Conservation (phyloP, 2,329 filamentous ascomycete species). For the Phyllosticta citriasiana region DNA sequence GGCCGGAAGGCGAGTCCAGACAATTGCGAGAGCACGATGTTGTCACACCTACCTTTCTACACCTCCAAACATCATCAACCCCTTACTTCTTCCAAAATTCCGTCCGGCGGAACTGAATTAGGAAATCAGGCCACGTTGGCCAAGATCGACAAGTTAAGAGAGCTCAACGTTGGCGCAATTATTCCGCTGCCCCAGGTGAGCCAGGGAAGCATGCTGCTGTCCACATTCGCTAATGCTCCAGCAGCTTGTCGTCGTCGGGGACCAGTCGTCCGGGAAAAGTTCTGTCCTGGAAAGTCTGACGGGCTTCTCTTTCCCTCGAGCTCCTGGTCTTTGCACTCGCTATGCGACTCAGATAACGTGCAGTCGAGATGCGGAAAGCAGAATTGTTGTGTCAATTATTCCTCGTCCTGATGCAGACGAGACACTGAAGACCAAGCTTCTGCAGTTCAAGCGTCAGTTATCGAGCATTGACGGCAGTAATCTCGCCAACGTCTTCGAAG, state of each 20-base stretch:
- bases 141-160: slow-evolving; percentile 28
- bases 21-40: no score
- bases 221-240: no score
- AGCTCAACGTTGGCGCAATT: slow-evolving; percentile 23
- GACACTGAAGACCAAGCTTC: no score
- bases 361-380: slow-evolving; percentile 21
- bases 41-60: no score
- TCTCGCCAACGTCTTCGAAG: no score
- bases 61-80: no score
- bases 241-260: slow-evolving; percentile 72
- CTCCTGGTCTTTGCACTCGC: slow-evolving; percentile 30
- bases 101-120: no score
- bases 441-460: no score
- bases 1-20: no score
- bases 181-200: slow-evolving; percentile 34
- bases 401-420: neutral
- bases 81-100: no score
- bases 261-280: slow-evolving; percentile 77
- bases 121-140: no score
- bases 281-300: slow-evolving; percentile 41
- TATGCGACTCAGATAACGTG: slow-evolving; percentile 37
- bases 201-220: no score
- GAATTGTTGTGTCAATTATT: slow-evolving; percentile 24
- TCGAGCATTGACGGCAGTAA: slow-evolving; percentile 8
- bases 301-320: slow-evolving; percentile 29